These are phyloP conservation scores for Sugiyamaella marilandica DNA, from an alignment of 805 yeast genomes.

Conservation along the genomic window DNA sequence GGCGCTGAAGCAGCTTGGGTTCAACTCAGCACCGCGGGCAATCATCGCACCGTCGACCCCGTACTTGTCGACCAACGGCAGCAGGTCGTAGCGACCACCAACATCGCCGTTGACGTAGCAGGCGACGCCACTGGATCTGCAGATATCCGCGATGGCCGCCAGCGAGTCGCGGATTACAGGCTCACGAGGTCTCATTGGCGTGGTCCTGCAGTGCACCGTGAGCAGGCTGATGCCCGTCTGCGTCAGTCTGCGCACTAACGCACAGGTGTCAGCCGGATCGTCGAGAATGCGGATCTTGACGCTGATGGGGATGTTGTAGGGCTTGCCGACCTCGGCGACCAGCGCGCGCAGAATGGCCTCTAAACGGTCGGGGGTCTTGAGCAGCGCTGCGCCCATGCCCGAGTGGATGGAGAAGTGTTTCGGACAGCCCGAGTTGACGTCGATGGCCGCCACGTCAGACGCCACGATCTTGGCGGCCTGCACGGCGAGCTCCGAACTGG, in stretches of 20 bases:
- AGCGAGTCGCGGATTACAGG: conserved; percentile 70
- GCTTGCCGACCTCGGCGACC: conserved; percentile 77
- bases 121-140: conserved; percentile 58
- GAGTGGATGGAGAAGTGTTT: conserved; percentile 90
- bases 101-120: conserved; percentile 82
- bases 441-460: conserved; percentile 85
- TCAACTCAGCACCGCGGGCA: conserved; percentile 83
- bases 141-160: conserved; percentile 53
- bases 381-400: conserved; percentile 96
- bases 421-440: conserved; percentile 95
- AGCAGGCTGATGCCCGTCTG: conserved; percentile 79
- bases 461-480: conserved; percentile 80
- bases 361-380: conserved; percentile 74
- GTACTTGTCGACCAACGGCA: conserved; percentile 45
- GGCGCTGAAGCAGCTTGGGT: conserved; percentile 66
- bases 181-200: conserved; percentile 79
- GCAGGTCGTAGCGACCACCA: conserved; percentile 48
- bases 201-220: conserved; percentile 89
- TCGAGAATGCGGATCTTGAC: conserved; percentile 84
- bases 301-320: conserved; percentile 73
- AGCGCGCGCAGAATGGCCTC: conserved; percentile 62
- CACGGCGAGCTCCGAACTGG: conserved; percentile 79
- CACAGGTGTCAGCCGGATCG: conserved; percentile 53
- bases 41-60: conserved; percentile 82
- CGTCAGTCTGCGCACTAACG: conserved; percentile 52